Evolutionary conservation across 148 eudicot genomes (phyloP).

Genomic region (Rhododendron griersonianum): DNA sequence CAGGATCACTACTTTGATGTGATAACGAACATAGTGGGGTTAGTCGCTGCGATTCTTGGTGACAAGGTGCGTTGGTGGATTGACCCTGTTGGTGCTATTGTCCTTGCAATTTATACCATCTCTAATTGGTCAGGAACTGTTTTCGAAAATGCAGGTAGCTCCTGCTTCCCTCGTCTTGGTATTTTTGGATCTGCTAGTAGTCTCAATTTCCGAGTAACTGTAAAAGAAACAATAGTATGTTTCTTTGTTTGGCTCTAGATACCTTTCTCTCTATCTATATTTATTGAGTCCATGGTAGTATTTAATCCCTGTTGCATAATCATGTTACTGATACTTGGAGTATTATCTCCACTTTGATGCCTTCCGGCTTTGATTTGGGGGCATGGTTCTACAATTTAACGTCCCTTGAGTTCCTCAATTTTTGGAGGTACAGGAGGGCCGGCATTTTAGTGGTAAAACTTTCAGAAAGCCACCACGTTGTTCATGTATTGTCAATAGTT

Average conservation of each 20-base stretch:
- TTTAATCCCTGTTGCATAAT: not conserved
- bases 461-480: not conserved
- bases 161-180: conserved; percentile 1
- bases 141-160: conserved; percentile 83
- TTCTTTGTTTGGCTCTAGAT: not conserved
- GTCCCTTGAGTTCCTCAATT: not conserved
- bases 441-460: not conserved
- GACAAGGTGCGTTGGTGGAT: conserved; percentile 88
- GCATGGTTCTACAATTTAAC: not conserved
- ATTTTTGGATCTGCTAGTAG: not conserved
- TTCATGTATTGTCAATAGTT: not conserved
- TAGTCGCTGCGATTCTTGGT: conserved; percentile 87
- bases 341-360: not conserved
- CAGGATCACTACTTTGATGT: conserved; percentile 97
- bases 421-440: not conserved
- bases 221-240: no score
- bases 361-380: not conserved
- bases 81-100: conserved; percentile 85
- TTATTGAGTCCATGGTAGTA: not conserved
- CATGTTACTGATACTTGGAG: not conserved
- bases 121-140: conserved; percentile 89
- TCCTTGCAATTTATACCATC: conserved; percentile 83
- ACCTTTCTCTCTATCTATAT: not conserved
- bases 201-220: not conserved
- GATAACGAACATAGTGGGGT: conserved; percentile 79